Percentiles rank a stretch among this genome's conserved stretches.
These are phyloP conservation scores for Heterobasidion annosum DNA, from an alignment of 1,284 basidiomycete species.

Conservation along the genomic window DNA sequence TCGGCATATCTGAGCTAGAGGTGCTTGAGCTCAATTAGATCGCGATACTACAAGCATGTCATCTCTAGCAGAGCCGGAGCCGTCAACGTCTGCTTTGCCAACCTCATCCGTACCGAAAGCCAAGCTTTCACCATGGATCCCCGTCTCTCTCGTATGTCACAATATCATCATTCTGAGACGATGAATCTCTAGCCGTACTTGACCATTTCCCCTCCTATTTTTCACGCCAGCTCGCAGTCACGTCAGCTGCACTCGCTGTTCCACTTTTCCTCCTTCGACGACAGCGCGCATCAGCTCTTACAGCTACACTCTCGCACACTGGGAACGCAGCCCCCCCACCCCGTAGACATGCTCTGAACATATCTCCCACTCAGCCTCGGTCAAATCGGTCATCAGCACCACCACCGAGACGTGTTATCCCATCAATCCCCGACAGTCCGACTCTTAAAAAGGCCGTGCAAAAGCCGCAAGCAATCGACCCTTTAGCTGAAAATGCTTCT, in stretches of 20 bases:
- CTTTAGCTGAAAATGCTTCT: background rate
- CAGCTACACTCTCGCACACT: background rate
- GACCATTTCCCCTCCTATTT: too few relatives aligned
- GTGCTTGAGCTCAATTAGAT: too few relatives aligned
- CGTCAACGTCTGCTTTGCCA: background rate
- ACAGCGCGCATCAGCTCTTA: slow-evolving; percentile 16
- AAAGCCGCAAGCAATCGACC: too few relatives aligned
- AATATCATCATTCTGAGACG: too few relatives aligned
- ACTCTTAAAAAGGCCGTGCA: background rate
- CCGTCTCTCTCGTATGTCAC: slow-evolving; percentile 11
- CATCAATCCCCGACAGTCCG: background rate
- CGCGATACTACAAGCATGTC: background rate
- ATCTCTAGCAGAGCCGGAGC: background rate
- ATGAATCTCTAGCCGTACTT: too few relatives aligned
- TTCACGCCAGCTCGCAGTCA: slow-evolving; percentile 22
- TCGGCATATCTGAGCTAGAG: too few relatives aligned
- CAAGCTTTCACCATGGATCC: slow-evolving; percentile 10
- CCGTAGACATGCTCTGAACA: background rate
- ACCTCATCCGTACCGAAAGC: background rate
- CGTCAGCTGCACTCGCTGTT: slow-evolving; percentile 24
- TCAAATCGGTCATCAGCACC: background rate
- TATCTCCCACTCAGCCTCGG: too few relatives aligned
- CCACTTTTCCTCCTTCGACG: slow-evolving; percentile 25
- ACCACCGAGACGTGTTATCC: background rate
- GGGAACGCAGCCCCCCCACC: background rate